Base-by-base conservation (phyloP, 768 basidiomycete species). In the Kwoniella botswanensis region DNA sequence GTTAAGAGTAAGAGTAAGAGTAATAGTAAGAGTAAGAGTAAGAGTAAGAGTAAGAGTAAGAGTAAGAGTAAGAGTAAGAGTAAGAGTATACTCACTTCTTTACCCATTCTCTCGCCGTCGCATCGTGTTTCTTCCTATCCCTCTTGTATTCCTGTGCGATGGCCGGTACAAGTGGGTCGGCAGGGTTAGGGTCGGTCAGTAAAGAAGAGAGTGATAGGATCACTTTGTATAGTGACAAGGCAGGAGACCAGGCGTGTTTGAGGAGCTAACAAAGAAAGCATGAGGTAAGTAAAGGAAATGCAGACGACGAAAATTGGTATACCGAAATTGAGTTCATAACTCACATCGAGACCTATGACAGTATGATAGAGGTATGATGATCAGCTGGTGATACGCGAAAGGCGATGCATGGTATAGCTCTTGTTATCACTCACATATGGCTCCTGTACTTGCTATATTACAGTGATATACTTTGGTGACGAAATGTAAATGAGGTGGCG, bases 161-260 rank as follows among this genome's bases (percentile, higher is more conserved):
- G 15, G 63, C 44, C 26, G 79, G 77, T n/a, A 81, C 81, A 46
- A 83, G 77, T 13, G 82, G 82, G 63, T 83, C 82, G 2, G 76
- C 88, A 1, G 94, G 94, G 85, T 98, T 98, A 0, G 94, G 94
- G 76, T 97, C 94, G 12, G 93, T 94, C 61, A 98, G 86, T 12
- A 98, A 88, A 0, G 93, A 95, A 0, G 93, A 95, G 4, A 98
- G 87, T 29, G 93, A 95, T 21, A 98, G 88, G 84, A 98, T 90
- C 78, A 96, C 92, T 86, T 98, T 97, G 87, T 92, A 94, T 59
- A 98, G 86, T 2, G 93, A 95, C 22, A 98, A 84, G 2, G 94
- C 94, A 7, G 94, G 94, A 1, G 93, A 94, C 94, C 94, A 98
- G 77, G 93, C 92, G 78, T 89, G 88, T 85, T 98, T 97, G 69